Percentiles rank a stretch among this genome's conserved stretches.
Conservation (phyloP, 1,284 basidiomycete genomes). For the Golubevia pallescens region DNA sequence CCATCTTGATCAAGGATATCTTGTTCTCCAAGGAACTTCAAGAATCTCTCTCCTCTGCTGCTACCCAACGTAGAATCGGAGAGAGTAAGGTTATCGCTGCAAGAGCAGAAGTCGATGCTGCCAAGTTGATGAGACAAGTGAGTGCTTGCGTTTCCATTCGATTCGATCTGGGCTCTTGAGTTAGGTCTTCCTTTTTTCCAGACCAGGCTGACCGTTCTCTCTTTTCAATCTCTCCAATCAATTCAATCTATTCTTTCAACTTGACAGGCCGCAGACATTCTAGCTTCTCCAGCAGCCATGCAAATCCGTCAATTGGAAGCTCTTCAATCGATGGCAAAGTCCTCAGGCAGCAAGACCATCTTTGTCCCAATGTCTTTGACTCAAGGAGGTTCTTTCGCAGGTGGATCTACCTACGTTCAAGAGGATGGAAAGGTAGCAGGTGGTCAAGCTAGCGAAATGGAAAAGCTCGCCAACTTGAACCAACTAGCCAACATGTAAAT, state of each 20-base stretch:
- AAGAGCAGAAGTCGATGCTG: constrained; percentile 90
- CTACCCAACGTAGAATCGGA: constrained; percentile 89
- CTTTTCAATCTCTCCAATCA: background rate
- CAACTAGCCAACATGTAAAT: too few relatives aligned
- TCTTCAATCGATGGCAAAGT: constrained; percentile 76
- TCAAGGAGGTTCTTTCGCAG: background rate
- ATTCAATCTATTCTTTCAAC: too few relatives aligned
- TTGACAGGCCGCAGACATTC: constrained; percentile 86
- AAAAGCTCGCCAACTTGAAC: too few relatives aligned
- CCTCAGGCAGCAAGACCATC: constrained; percentile 81
- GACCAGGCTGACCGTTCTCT: background rate
- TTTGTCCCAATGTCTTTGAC: constrained; percentile 80
- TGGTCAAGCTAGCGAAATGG: too few relatives aligned
- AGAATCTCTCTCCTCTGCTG: constrained; percentile 87
- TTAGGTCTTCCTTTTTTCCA: too few relatives aligned
- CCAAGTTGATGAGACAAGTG: constrained; percentile 77
- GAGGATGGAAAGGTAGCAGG: too few relatives aligned
- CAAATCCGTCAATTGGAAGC: constrained; percentile 95
- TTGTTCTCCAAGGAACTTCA: constrained; percentile 85
- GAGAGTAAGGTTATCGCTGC: constrained; percentile 96
- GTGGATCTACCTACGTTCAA: too few relatives aligned
- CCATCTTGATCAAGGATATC: constrained; percentile 77
- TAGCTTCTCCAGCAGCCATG: constrained; percentile 92
- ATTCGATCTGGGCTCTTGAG: too few relatives aligned
- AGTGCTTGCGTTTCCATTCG: background rate